phyloP scores from a whole-genome alignment of 192 early-diverging fungal species.

The Backusella tuberculispora region DNA sequence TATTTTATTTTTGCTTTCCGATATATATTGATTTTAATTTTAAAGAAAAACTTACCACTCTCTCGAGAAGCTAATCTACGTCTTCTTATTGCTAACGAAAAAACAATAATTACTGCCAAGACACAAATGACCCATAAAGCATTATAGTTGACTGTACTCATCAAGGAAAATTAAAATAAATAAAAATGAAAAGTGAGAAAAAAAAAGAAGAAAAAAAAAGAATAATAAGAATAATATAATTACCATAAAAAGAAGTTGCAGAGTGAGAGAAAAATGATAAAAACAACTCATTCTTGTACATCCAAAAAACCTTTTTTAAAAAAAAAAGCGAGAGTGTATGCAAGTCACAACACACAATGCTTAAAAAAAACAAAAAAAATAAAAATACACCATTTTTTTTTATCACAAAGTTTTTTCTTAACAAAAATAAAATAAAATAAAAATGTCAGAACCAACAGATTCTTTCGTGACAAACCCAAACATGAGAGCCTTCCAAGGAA shows the following conservation, averaged over 20 bases:
- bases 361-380: too few species aligned
- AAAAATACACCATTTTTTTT: background rate
- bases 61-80: background rate
- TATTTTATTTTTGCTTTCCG: background rate
- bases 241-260: too few species aligned
- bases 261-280: background rate
- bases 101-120: background rate
- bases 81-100: background rate
- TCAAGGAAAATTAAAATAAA: background rate
- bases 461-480: background rate
- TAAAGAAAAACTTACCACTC: too few species aligned
- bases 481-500: conserved; percentile 20
- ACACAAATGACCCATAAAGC: background rate
- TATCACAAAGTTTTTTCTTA: too few species aligned
- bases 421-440: too few species aligned
- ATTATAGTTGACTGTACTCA: background rate
- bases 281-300: too few species aligned
- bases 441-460: background rate
- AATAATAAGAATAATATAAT: too few species aligned
- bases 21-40: too few species aligned
- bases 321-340: too few species aligned
- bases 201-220: background rate
- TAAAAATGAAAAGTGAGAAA: background rate
- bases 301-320: too few species aligned
- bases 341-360: too few species aligned